Base-by-base conservation (phyloP, 345 rosid species). In the Nephelium lappaceum region DNA sequence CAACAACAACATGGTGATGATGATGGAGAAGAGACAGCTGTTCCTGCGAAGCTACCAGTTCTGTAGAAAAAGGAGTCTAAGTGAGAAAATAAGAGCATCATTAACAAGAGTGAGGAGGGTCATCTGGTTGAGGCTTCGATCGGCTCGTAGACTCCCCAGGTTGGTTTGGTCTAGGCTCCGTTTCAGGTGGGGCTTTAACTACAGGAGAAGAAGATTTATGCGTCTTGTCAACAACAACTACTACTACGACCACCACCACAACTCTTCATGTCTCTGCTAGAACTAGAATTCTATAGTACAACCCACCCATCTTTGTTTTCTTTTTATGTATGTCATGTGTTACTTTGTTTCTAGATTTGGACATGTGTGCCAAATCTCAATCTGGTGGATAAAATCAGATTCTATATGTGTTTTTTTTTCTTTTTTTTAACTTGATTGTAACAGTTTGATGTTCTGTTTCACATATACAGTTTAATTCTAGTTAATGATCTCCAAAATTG, bases 41-140 rank as follows among this genome's bases (percentile, higher is more conserved):
- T 94, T 94, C 71, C 74, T 93, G 58, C 88, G 92, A 66, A 94
- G 96, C 84, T 91, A 94, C 78, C 96, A 91, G 67, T 94, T 94
- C 86, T 80, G 91, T 24, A 84, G 93, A 62, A 93, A 91, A 80
- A 82, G 77, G 81, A 86, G 89, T 60, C 57, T 93, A 27, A 11
- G 81, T 0, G 93, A 94, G 83, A 86, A 78, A 82, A 83, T 94
- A 36, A 86, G 80, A 84, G 66, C 67, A 68, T 88, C 90, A 23
- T 77, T 93, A 53, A 74, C 67, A 25, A 74, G 85, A 81, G 88
- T 73, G 45, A 93, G 88, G 89, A 89, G 84, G 86, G 86, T 87
- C 51, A 72, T 89, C 3, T 82, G 91, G 87, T 41, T 88, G 21
- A 83, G 79, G 81, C 79, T 88, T 43, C 82, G 87, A 64, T 88